A percentile compares a stretch with the other conserved stretches of the same genome.
Evolutionary conservation across 345 rosid species (phyloP).

Genomic region (Conringia planisiliqua): DNA sequence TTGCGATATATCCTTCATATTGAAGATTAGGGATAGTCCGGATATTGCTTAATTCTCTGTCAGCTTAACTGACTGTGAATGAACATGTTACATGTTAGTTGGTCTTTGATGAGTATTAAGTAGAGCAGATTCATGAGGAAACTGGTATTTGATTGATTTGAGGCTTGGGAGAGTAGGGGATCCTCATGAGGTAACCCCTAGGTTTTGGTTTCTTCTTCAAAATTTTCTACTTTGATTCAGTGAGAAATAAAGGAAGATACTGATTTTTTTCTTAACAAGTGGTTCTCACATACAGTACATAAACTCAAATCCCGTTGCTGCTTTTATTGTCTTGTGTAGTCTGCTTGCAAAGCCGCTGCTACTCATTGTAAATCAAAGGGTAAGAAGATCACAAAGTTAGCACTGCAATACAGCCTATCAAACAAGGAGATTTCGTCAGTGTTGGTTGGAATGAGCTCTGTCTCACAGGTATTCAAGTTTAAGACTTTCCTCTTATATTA

Average conservation of each 20-base stretch:
- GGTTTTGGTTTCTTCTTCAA: background rate
- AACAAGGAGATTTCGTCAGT: constrained; percentile 70
- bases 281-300: background rate
- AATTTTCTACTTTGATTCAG: background rate
- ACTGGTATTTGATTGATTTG: background rate
- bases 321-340: constrained; percentile 34
- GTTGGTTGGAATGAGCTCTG: constrained; percentile 89
- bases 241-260: background rate
- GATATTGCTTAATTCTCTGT: background rate
- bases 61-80: background rate
- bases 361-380: constrained; percentile 66
- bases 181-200: background rate
- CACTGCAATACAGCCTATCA: constrained; percentile 76
- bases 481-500: background rate
- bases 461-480: constrained; percentile 54
- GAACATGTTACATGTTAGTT: background rate
- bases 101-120: background rate
- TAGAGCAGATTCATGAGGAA: background rate
- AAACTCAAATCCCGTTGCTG: background rate
- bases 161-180: background rate
- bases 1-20: background rate
- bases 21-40: background rate
- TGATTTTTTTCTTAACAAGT: background rate
- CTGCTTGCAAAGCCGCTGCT: constrained; percentile 75
- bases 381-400: constrained; percentile 76